Evolutionary conservation across 2,329 filamentous ascomycete species (phyloP).

Genomic region (Botrytis fabae): DNA sequence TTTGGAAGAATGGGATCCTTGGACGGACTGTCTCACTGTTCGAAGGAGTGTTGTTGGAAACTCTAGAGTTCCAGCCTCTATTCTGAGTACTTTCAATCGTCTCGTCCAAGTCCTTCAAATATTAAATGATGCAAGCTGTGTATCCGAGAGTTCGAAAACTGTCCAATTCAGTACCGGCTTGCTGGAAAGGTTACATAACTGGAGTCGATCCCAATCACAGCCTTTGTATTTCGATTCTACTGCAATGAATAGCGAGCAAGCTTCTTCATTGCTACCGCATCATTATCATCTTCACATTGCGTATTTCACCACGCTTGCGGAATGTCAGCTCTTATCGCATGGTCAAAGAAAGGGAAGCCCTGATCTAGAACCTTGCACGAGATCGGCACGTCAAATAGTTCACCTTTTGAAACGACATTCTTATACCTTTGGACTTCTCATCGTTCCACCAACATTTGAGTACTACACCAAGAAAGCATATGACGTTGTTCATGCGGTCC

Average conservation of each 20-base stretch:
- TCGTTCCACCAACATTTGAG: slow-evolving; percentile 45
- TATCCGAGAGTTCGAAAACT: slow-evolving; percentile 24
- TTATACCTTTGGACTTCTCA: slow-evolving; percentile 45
- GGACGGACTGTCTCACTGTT: slow-evolving; percentile 55
- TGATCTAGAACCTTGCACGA: slow-evolving; percentile 39
- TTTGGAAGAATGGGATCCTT: slow-evolving; percentile 73
- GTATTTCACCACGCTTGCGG: slow-evolving; percentile 37
- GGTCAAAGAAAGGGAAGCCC: slow-evolving; percentile 27
- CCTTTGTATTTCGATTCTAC: slow-evolving; percentile 33
- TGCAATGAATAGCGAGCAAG: slow-evolving; percentile 28
- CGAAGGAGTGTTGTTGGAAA: slow-evolving; percentile 33
- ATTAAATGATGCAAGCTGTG: slow-evolving; percentile 37
- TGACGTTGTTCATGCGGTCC: slow-evolving; percentile 37
- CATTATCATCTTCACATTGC: slow-evolving; percentile 39
- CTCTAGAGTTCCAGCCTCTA: slow-evolving; percentile 39
- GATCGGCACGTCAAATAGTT: slow-evolving; percentile 42
- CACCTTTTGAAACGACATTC: slow-evolving; percentile 44
- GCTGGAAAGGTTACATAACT: slow-evolving; percentile 34
- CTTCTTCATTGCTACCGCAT: slow-evolving; percentile 37
- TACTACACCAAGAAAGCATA: slow-evolving; percentile 43
- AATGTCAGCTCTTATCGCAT: slow-evolving; percentile 34
- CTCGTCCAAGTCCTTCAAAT: slow-evolving; percentile 40
- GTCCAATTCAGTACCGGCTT: slow-evolving; percentile 31
- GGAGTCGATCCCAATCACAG: slow-evolving; percentile 34
- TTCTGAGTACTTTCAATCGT: slow-evolving; percentile 41